Percentiles rank a stretch among this genome's conserved stretches.
These are phyloP conservation scores for Craterostigma plantagineum DNA, from an alignment of 257 asterid species.

Conservation along the genomic window DNA sequence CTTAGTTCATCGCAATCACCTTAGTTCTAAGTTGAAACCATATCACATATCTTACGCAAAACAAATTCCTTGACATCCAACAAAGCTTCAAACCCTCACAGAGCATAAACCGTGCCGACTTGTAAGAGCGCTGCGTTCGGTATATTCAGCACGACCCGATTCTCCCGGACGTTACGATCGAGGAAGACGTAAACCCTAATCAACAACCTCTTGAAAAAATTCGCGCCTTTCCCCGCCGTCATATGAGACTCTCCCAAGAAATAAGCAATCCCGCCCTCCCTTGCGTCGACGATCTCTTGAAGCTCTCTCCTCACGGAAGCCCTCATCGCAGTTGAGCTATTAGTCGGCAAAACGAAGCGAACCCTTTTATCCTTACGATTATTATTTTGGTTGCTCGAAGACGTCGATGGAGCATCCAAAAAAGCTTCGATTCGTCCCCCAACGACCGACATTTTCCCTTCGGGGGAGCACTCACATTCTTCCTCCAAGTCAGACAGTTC, in stretches of 20 bases:
- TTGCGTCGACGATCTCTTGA: conserved; percentile 48
- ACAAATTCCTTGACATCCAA: no score
- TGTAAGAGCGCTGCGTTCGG: conserved; percentile 81
- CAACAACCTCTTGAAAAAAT: conserved; percentile 41
- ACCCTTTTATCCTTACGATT: no score
- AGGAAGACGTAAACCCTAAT: conserved; percentile 42
- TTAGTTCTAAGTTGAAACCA: no score
- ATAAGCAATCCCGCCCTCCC: conserved; percentile 83
- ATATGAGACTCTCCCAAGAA: conserved; percentile 68
- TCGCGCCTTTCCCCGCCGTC: conserved; percentile 45
- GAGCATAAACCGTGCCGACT: conserved; percentile 63
- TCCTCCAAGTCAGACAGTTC: no score
- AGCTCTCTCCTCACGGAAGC: conserved; percentile 58
- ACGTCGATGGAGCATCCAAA: conserved; percentile 13
- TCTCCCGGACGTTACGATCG: conserved; percentile 57
- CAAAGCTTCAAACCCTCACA: no score
- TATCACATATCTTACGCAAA: no score
- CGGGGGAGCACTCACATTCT: conserved; percentile 31
- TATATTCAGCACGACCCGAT: conserved; percentile 57
- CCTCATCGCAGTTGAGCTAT: conserved; percentile 34
- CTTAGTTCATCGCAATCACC: no score
- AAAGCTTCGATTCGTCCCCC: conserved; percentile 31
- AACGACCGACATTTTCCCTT: conserved; percentile 49
- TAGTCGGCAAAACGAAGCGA: conserved; percentile 39
- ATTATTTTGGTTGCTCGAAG: conserved; percentile 2